Evolutionary conservation across 257 asterid species (phyloP).

Genomic region (Ocimum tenuiflorum): DNA sequence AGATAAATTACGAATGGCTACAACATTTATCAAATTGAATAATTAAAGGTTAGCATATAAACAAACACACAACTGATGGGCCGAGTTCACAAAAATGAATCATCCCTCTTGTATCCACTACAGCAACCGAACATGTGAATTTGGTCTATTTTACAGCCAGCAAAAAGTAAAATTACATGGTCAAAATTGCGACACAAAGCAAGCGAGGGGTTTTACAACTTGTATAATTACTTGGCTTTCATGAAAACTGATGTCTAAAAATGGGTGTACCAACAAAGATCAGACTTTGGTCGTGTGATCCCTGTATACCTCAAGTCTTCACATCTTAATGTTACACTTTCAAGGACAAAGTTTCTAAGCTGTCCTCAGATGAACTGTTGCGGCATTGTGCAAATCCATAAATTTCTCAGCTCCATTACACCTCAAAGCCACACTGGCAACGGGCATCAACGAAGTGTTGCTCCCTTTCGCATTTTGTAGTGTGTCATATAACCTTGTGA

Average conservation of each 20-base stretch:
- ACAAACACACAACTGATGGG: too few relatives aligned
- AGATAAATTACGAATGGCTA: too few relatives aligned
- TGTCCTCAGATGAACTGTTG: background rate
- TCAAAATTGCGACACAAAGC: background rate
- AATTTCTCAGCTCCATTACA: background rate
- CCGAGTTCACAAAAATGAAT: too few relatives aligned
- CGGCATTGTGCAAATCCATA: background rate
- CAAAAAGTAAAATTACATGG: background rate
- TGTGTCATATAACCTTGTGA: conserved; percentile 33
- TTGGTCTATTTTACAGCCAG: background rate
- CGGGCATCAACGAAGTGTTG: background rate
- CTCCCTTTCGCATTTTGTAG: background rate
- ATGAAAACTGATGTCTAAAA: background rate
- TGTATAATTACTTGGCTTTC: background rate
- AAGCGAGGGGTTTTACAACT: background rate
- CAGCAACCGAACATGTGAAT: too few relatives aligned
- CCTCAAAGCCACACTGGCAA: background rate
- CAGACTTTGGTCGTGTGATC: background rate
- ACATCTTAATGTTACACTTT: conserved; percentile 1
- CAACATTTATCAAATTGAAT: too few relatives aligned
- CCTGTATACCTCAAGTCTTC: background rate
- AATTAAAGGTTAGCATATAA: too few relatives aligned
- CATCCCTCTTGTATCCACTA: too few relatives aligned
- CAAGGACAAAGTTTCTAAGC: background rate
- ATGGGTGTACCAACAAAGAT: background rate